Evolutionary conservation across 2,329 filamentous ascomycete genomes (phyloP), one percentile per base, ranked within the genome.

Genomic region (Karstenula rhodostoma): DNA sequence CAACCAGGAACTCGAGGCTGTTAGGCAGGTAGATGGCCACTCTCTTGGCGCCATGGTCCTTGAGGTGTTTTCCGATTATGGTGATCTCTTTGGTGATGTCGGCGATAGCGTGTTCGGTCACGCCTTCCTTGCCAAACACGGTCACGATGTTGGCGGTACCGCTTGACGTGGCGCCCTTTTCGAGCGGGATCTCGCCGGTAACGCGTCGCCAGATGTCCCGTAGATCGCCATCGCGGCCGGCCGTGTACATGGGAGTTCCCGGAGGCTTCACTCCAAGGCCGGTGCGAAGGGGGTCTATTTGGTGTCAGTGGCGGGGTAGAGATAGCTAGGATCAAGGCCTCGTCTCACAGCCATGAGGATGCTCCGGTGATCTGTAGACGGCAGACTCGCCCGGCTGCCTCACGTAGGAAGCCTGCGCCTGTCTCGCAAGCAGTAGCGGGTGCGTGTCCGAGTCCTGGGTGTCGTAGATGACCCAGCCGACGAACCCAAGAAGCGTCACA

Each of bases 21-120:
- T 99, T 97, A 46, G 94, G 93, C 58, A 98, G 85, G 77, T 96
- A 97, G 65, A 98, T 86, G 63, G 93, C 95, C 33, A 98, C 91
- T 52, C 88, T 90, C 75, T 88, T 90, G 4, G 79, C 81, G 40
- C 87, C 88, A 58, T 89, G 87, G 64, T 90, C 86, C 69, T 91
- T 86, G 59, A 91, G 83, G 67, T 94, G 87, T 70, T 87, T 86
- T 64, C 95, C 95, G 71, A 98, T 88, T 29, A 95, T 85, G 77
- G 92, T 94, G 77, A 98, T 97, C 75, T 96, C 90, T 66, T 89
- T 89, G 8, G 90, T 94, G 52, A 97, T 79, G 63, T 93, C 89
- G 58, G 89, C 88, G 84, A 79, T 63, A 57, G 69, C 84, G 76
- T 95, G 90, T 72, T 96, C 91, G 27, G 90, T 77, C 3, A 93